Percentiles rank a stretch among this genome's conserved stretches.
Evolutionary conservation across 1,284 basidiomycete species (phyloP).

Genomic region (Tilletia setariae): DNA sequence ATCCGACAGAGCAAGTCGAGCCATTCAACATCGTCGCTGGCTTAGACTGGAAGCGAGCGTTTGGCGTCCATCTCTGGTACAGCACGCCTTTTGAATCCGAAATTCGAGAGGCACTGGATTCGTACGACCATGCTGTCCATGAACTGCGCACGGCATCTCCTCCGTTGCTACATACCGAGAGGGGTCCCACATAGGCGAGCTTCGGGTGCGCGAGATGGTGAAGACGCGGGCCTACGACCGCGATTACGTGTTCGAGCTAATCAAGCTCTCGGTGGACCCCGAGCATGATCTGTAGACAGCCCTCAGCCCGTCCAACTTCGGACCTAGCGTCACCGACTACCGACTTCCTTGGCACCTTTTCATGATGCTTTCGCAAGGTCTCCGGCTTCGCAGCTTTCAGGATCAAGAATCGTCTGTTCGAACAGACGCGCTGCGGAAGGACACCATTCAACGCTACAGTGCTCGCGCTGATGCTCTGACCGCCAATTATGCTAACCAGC

Average conservation of each 20-base stretch:
- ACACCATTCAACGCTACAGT: slow-evolving; percentile 44
- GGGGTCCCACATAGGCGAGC: slow-evolving; percentile 34
- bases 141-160: slow-evolving; percentile 36
- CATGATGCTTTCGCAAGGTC: slow-evolving; percentile 75
- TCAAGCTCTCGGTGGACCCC: slow-evolving; percentile 68
- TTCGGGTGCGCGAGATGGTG: slow-evolving; percentile 33
- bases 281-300: slow-evolving; percentile 59
- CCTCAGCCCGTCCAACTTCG: slow-evolving; percentile 68
- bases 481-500: slow-evolving; percentile 77
- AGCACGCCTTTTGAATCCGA: too few relatives aligned
- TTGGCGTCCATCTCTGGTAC: slow-evolving; percentile 90
- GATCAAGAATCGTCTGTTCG: too few relatives aligned
- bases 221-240: too few relatives aligned
- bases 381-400: slow-evolving; percentile 77
- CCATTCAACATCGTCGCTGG: slow-evolving; percentile 71
- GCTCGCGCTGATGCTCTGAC: slow-evolving; percentile 78
- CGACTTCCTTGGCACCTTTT: slow-evolving; percentile 91
- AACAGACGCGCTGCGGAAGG: too few relatives aligned
- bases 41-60: slow-evolving; percentile 90
- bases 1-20: too few relatives aligned
- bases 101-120: slow-evolving; percentile 68
- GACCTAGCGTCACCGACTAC: slow-evolving; percentile 72
- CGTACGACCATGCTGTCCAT: slow-evolving; percentile 61
- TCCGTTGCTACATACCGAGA: slow-evolving; percentile 53
- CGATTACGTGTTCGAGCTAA: slow-evolving; percentile 78